Evolutionary conservation across 805 yeast species (phyloP), one percentile per base, ranked within the genome.

Genomic region (Phaffomyces opuntiae): DNA sequence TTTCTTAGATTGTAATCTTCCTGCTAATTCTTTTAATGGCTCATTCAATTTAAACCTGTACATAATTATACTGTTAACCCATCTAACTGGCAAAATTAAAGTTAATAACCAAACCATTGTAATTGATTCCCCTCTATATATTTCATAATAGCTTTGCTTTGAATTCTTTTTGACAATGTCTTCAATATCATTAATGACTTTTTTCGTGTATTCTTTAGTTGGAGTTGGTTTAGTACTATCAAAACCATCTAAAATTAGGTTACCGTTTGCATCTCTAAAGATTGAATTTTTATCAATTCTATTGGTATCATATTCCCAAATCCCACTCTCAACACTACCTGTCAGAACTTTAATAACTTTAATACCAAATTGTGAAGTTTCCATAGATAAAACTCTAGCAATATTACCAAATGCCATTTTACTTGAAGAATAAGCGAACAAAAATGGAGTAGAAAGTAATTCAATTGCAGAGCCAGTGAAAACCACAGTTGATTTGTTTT

Each of bases 361-460:
- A 33, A 70, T 72, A 1, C 69, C 74, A 42, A 68, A 60, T 0
- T 66, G 65, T 36, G 53, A 50, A 59, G 70, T 52, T 47, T 72
- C 76, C 6, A 57, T 45, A 7, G 62, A 65, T 17, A 72, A 53
- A 2, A 48, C 54, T 38, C 54, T 47, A 3, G 74, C 72, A 40
- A 68, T 61, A 35, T 53, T 55, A 48, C 63, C 67, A 42, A 72
- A 64, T 7, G 75, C 72, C 2, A 70, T 65, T 50, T 72, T 72
- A 19, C 68, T 54, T 5, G 73, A 55, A 32, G 62, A 53, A 54
- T 71, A 71, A 6, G 60, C 54, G 6, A 63, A 49, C 1, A 52
- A 43, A 62, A 67, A 67, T 5, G 74, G 67, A 29, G 62, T 48
- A 4, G 71, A 67, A 1, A 56, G 53, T 5, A 59, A 40, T 7